Conservation (phyloP, 1,139 yeast genomes). For the Debaryomyces coudertii region DNA sequence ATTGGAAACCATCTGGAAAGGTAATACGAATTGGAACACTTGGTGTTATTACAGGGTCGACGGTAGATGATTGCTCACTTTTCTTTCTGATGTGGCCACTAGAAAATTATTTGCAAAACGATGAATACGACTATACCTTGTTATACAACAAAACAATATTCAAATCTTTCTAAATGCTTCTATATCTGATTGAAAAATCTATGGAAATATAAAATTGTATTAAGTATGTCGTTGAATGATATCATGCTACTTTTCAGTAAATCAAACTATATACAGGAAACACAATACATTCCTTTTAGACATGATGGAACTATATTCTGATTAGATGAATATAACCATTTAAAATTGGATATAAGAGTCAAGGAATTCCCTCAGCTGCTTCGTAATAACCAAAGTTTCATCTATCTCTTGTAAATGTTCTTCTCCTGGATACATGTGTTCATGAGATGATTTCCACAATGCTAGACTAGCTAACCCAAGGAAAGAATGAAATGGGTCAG, state of each 20-base stretch:
- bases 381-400: conserved; percentile 31
- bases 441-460: conserved; percentile 32
- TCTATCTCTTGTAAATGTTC: conserved; percentile 27
- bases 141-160: not conserved
- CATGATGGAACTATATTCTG: not conserved
- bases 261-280: not conserved
- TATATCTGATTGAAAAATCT: not conserved
- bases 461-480: conserved; percentile 62
- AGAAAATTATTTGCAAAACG: not conserved
- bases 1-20: conserved; percentile 4
- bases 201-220: not conserved
- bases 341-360: conserved; percentile 10
- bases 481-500: conserved; percentile 74
- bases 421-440: conserved; percentile 17
- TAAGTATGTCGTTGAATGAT: conserved; percentile 1
- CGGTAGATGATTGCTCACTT: no score
- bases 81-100: not conserved
- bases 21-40: not conserved
- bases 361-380: conserved; percentile 23
- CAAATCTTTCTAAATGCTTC: not conserved
- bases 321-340: not conserved
- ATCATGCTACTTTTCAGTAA: not conserved
- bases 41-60: not conserved
- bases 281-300: not conserved
- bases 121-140: not conserved